Conservation (phyloP, 73 alveolate species). For the Stentor coeruleus region DNA sequence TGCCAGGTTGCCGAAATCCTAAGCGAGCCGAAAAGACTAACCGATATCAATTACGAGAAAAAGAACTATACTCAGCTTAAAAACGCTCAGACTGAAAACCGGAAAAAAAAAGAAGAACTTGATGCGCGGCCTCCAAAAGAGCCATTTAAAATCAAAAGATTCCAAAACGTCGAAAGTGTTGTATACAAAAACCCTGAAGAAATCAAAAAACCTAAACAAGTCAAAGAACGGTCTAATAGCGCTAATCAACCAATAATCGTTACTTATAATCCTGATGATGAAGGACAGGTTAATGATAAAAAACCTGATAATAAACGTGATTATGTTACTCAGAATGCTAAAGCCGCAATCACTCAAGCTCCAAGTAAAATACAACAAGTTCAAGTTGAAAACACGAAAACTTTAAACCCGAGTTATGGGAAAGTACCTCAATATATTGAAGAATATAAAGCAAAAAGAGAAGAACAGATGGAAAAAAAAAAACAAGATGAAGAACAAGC, state of each 20-base stretch:
- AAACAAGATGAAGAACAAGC: constrained; percentile 51
- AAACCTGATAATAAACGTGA: constrained; percentile 16
- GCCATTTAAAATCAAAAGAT: constrained; percentile 23
- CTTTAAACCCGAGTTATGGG: constrained; percentile 60
- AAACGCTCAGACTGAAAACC: constrained; percentile 9
- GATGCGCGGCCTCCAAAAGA: constrained; percentile 29
- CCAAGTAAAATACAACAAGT: constrained; percentile 21
- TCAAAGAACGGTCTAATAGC: background rate
- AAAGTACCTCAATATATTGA: constrained; percentile 70
- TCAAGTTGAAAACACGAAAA: constrained; percentile 19
- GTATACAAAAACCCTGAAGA: constrained; percentile 26
- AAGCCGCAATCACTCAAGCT: constrained; percentile 19
- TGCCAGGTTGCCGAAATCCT: constrained; percentile 23
- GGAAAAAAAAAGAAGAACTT: constrained; percentile 8
- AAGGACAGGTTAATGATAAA: background rate
- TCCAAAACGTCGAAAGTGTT: constrained; percentile 1
- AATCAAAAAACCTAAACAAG: background rate
- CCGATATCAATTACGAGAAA: background rate
- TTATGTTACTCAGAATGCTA: constrained; percentile 14
- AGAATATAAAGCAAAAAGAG: constrained; percentile 58
- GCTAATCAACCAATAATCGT: background rate
- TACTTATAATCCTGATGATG: constrained; percentile 14
- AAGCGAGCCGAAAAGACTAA: constrained; percentile 1
- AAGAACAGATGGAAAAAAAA: constrained; percentile 53
- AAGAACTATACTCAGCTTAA: constrained; percentile 12